These are phyloP conservation scores for Penicillium subrubescens DNA, from an alignment of 495 filamentous ascomycete genomes.

Conservation along the genomic window DNA sequence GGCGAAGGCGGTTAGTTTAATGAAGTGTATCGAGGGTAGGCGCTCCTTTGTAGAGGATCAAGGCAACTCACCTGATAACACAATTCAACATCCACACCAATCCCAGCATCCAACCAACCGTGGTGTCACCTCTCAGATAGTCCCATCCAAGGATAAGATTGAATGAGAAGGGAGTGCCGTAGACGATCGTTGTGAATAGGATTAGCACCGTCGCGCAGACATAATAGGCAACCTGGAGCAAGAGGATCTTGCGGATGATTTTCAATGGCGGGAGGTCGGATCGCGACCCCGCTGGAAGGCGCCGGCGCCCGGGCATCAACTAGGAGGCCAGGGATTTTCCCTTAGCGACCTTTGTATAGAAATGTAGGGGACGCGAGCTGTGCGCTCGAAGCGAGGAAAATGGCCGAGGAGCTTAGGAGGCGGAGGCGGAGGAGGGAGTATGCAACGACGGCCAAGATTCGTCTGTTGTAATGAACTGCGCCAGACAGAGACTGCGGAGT, in stretches of 20 bases:
- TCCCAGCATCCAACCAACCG: constrained; percentile 87
- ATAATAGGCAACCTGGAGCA: constrained; percentile 88
- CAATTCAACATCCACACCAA: constrained; percentile 84
- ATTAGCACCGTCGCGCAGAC: constrained; percentile 70
- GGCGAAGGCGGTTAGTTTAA: constrained; percentile 3
- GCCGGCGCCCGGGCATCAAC: constrained; percentile 74
- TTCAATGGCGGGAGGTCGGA: constrained; percentile 81
- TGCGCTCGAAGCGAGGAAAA: constrained; percentile 14
- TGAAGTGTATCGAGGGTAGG: not conserved
- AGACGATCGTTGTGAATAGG: constrained; percentile 84
- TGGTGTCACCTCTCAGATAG: constrained; percentile 83
- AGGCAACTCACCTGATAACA: constrained; percentile 66
- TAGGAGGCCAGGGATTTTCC: constrained; percentile 15
- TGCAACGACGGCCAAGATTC: constrained; percentile 9
- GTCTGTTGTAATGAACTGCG: not conserved
- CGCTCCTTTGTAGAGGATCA: not conserved
- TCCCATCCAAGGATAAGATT: constrained; percentile 81
- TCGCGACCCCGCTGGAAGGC: constrained; percentile 76
- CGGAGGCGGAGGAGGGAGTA: constrained; percentile 1
- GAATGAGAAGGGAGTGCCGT: constrained; percentile 69
- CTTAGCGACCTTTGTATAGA: constrained; percentile 9
- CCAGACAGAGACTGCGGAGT: not conserved
- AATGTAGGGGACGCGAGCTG: constrained; percentile 10
- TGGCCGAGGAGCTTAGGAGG: constrained; percentile 1
- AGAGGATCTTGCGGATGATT: constrained; percentile 82